Percentiles rank a stretch among this genome's conserved stretches.
phyloP scores from a whole-genome alignment of 169 alveolate genomes.

The Sarcocystis neurona region DNA sequence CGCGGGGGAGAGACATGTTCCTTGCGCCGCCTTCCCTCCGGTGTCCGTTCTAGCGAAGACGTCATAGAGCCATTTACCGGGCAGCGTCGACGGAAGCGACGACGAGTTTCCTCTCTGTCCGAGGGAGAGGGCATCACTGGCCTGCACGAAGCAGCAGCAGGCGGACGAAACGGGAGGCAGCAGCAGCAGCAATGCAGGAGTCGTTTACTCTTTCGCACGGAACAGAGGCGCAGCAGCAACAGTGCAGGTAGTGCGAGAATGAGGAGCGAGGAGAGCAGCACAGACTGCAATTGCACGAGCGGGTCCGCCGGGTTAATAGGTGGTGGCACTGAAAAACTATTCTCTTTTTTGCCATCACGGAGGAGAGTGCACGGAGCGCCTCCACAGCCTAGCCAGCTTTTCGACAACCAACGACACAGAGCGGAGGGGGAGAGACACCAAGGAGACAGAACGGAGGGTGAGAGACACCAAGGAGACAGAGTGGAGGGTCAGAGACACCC shows the following conservation, averaged over 20 bases:
- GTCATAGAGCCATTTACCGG: not conserved
- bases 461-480: not conserved
- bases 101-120: conserved; percentile 22
- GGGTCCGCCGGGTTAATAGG: no score
- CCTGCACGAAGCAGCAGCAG: conserved; percentile 22
- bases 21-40: no score
- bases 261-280: not conserved
- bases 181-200: conserved; percentile 17
- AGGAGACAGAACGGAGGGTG: not conserved
- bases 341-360: not conserved
- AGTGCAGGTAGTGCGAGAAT: conserved; percentile 11
- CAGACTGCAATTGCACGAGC: not conserved
- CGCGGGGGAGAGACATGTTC: not conserved
- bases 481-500: not conserved
- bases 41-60: not conserved
- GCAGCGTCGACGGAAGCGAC: conserved; percentile 3
- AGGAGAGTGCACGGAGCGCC: not conserved
- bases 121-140: not conserved
- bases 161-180: no score
- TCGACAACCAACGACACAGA: not conserved
- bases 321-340: no score
- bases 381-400: not conserved
- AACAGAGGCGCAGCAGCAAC: not conserved
- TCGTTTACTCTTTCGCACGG: not conserved
- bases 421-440: not conserved